Conservation (phyloP, 495 filamentous ascomycete genomes). For the Cairneyella variabilis region DNA sequence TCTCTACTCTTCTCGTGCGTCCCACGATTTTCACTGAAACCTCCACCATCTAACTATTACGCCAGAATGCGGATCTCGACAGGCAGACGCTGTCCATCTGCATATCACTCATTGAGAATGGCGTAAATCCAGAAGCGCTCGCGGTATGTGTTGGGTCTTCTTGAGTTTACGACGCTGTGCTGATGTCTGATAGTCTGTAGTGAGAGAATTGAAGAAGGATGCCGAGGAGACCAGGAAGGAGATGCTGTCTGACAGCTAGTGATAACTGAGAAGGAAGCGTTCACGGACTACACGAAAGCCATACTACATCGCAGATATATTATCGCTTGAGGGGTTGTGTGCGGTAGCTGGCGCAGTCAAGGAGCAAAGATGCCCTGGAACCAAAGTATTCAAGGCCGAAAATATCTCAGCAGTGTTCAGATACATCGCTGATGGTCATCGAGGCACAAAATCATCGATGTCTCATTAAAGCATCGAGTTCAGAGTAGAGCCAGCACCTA, state of each 20-base stretch:
- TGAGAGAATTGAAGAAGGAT: constrained; percentile 69
- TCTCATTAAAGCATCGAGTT: no score
- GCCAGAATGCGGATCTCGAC: constrained; percentile 87
- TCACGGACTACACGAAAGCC: no score
- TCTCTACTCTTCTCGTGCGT: constrained; percentile 77
- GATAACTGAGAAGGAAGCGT: neutral
- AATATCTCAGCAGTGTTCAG: neutral
- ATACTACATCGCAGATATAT: no score
- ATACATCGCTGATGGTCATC: neutral
- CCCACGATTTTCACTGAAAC: no score
- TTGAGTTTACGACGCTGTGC: neutral
- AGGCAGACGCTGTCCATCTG: constrained; percentile 87
- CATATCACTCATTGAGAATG: constrained; percentile 95
- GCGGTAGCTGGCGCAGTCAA: no score
- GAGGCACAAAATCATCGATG: neutral
- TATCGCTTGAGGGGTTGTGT: no score
- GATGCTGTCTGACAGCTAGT: constrained; percentile 13
- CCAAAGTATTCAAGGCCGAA: no score
- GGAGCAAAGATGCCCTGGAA: no score
- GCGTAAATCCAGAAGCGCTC: constrained; percentile 91
- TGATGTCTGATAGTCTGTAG: constrained; percentile 52
- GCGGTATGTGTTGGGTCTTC: constrained; percentile 59
- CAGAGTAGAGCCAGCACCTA: no score
- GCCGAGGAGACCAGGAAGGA: constrained; percentile 36
- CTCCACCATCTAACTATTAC: no score